Evolutionary conservation across 2,329 filamentous ascomycete species (phyloP), one percentile per base, ranked within the genome.

Genomic region (Colletotrichum graminicola): DNA sequence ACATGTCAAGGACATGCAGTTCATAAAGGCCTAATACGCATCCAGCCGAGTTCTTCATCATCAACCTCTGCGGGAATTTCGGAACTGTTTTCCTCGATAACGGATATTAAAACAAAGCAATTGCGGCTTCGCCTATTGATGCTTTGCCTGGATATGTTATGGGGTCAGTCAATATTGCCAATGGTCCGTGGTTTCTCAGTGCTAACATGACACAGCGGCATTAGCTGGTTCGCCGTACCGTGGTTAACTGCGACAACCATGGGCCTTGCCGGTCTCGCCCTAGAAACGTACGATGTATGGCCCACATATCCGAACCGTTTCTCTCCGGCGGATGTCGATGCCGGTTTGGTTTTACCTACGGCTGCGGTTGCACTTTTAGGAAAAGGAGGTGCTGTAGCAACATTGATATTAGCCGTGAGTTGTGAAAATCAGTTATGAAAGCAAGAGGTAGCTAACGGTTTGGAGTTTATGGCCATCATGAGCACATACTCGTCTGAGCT

Each of bases 71-170:
- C 45, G 93, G 93, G 51, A 95, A 95, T 81, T 96, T 95, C 72
- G 92, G 88, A 70, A 94, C 93, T 1, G 93, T 97, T 5, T 97
- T 97, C 84, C 86, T 94, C 55, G 94, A 97, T 78, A 95, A 95
- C 74, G 91, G 92, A 21, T 97, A 97, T 84, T 97, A 94, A 83
- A 96, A 97, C 86, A 97, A 97, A 81, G 94, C 94, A 21, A 97
- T 97, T 76, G 94, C 95, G 8, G 94, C 95, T 0, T 92, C 90
- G 29, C 94, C 94, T 0, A 92, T 95, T 0, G 91, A 95, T 72
- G 95, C 94, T 0, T 88, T 98, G 2, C 94, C 94, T 0, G 94
- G 94, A 23, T 97, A 97, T 78, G 91, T 97, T 66, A 88, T 95
- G 73, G 94, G 94, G 72, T 73, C 45, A 34, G 70, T 23, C 3